A percentile compares a stretch with the other conserved stretches of the same genome.
phyloP scores from a whole-genome alignment of 129 eudicot genomes.

The Flaveria robusta region DNA sequence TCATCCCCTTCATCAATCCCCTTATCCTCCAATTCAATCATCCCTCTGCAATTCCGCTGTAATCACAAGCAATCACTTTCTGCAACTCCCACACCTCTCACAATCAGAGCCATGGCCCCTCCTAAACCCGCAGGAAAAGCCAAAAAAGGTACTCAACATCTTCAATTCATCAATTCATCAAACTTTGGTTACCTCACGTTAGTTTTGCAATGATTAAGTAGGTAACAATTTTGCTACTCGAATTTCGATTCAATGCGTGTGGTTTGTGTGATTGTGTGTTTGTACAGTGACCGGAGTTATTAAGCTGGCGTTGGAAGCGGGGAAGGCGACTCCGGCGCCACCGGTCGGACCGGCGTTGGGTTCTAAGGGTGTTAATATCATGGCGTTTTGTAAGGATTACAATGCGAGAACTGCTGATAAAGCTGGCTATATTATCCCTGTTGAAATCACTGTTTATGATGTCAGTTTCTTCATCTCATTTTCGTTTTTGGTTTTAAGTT shows the following conservation, averaged over 20 bases:
- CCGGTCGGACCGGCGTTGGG: slow-evolving; percentile 99
- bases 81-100: slow-evolving; percentile 45
- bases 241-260: not conserved
- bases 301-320: slow-evolving; percentile 95
- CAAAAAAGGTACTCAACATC: slow-evolving; percentile 60
- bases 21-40: slow-evolving; percentile 35
- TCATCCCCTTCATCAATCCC: slow-evolving; percentile 35
- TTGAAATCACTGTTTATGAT: slow-evolving; percentile 93
- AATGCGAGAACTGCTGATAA: slow-evolving; percentile 98
- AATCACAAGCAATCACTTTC: slow-evolving; percentile 26
- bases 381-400: slow-evolving; percentile 96
- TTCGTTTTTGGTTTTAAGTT: not conserved
- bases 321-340: slow-evolving; percentile 97
- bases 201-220: no score
- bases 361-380: slow-evolving; percentile 93
- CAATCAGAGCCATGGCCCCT: slow-evolving; percentile 85
- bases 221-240: not conserved
- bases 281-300: slow-evolving; percentile 78
- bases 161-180: no score
- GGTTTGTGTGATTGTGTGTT: slow-evolving; percentile 5
- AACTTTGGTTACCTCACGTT: no score
- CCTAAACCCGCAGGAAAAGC: slow-evolving; percentile 92
- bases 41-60: slow-evolving; percentile 29
- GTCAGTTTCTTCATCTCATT: slow-evolving; percentile 35
- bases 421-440: slow-evolving; percentile 90